Conservation (phyloP, 140 eudicot species). For the Erigeron philadelphicus region DNA sequence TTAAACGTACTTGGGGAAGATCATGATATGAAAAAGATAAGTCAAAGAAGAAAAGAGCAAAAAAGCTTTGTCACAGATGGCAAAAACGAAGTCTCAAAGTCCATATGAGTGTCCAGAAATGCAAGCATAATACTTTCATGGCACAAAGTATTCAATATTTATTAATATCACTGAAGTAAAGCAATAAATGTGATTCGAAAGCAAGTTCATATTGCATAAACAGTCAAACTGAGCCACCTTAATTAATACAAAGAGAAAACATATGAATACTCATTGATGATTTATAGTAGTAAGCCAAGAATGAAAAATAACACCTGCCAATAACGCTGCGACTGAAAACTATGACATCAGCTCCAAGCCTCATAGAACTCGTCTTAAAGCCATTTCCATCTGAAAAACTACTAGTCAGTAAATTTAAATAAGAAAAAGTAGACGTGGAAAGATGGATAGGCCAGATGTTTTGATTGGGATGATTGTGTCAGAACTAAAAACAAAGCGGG, state of each 20-base stretch:
- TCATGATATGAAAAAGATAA: slow-evolving; percentile 5
- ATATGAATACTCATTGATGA: background rate
- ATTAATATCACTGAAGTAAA: background rate
- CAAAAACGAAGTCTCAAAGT: no score
- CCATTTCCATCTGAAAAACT: slow-evolving; percentile 93
- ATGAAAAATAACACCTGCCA: slow-evolving; percentile 40
- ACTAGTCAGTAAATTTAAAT: slow-evolving; percentile 23
- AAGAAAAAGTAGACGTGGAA: background rate
- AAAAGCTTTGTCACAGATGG: background rate
- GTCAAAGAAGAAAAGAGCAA: background rate
- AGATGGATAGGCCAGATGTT: background rate
- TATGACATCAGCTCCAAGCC: slow-evolving; percentile 95
- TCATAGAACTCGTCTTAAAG: slow-evolving; percentile 92
- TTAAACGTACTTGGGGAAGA: no score
- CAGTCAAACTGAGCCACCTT: slow-evolving; percentile 3
- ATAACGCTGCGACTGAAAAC: slow-evolving; percentile 66
- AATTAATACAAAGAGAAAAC: background rate
- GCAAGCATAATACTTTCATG: no score
- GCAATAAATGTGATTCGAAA: background rate
- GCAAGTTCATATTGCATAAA: slow-evolving; percentile 5
- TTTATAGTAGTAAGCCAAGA: slow-evolving; percentile 12
- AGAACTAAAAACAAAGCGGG: background rate
- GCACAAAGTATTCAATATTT: no score
- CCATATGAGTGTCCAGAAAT: no score
- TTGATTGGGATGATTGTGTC: no score